A percentile compares a stretch with the other conserved stretches of the same genome.
phyloP scores from a whole-genome alignment of 2,329 filamentous ascomycete genomes.

The Alternaria sp. region DNA sequence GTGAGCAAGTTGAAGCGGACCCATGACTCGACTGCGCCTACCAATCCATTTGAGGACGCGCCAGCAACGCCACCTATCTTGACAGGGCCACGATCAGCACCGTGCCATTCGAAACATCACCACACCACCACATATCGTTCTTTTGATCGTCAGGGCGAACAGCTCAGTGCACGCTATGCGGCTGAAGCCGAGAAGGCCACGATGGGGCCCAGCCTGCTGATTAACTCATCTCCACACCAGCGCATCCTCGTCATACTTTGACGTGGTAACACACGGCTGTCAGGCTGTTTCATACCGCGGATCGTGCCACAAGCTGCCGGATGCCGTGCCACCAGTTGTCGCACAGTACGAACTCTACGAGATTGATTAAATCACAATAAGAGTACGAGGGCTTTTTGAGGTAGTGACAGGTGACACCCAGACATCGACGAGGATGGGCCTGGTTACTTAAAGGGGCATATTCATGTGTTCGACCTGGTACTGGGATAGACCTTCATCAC shows the following conservation, averaged over 20 bases:
- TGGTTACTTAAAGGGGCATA: conserved; percentile 28
- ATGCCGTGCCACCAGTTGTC: neutral
- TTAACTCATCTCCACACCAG: neutral
- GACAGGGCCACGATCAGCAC: conserved; percentile 4
- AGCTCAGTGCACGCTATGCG: conserved; percentile 3
- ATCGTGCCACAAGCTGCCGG: neutral
- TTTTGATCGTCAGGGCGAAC: neutral
- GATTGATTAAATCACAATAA: neutral
- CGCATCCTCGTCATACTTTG: neutral
- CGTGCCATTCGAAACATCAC: conserved; percentile 4
- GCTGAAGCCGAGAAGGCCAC: neutral
- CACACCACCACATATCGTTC: neutral
- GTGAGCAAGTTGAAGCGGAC: neutral
- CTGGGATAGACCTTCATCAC: neutral
- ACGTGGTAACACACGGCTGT: neutral
- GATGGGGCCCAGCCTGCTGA: neutral
- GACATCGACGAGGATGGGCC: conserved; percentile 16
- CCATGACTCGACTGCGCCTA: neutral
- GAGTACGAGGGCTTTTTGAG: conserved; percentile 3
- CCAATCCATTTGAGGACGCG: neutral
- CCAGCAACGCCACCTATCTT: neutral
- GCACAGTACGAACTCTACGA: neutral
- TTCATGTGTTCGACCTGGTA: conserved; percentile 5
- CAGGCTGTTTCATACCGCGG: neutral
- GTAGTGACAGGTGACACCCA: conserved; percentile 30